Base-by-base conservation (phyloP, 2,329 filamentous ascomycete genomes). In the Penicillium italicum region DNA sequence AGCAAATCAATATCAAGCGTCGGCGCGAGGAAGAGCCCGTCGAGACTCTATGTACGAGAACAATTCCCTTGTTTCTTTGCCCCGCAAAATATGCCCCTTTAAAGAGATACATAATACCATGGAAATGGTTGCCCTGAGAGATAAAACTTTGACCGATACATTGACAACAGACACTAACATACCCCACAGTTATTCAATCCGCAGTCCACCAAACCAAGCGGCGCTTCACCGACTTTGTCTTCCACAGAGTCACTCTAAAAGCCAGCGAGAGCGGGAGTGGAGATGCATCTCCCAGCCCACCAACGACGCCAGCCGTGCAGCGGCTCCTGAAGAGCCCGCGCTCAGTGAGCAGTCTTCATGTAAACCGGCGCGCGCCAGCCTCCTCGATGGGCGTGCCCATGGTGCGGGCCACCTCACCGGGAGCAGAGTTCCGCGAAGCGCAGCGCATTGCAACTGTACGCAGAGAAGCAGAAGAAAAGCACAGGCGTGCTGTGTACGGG, bases 1-100 rank as follows among this genome's bases (percentile, higher is more conserved):
- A 80, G 51, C 74, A 78, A 38, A 79, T 81, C 48, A 77, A 76
- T 24, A 77, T 85, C 66, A 85, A 84, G 71, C 77, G 82, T 53
- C 80, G 82, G 61, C 78, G 81, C 53, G 77, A 79, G 53, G 81
- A 84, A 51, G 79, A 81, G 45, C 80, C 82, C 4, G 77, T 82
- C n/a, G 81, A 84, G 57, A 76, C 77, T 22, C 71, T 83, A 47
- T 79, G 78, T 80, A 77, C 55, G 70, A 53, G 42, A 43, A 40
- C 46, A 49, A 40, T 57, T 45, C 31, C 57, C 49, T 50, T 53
- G 31, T 50, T 47, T 46, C 38, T 55, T 54, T 45, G 36, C 53
- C 57, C 55, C 58, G 43, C 57, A 36, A 57, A 59, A 46, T 58
- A 62, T 26, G 59, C 55, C 49, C 58, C 53, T 55, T 47, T 62